phyloP scores from a whole-genome alignment of 2,329 filamentous ascomycete species.

The Cladosporium sp. region DNA sequence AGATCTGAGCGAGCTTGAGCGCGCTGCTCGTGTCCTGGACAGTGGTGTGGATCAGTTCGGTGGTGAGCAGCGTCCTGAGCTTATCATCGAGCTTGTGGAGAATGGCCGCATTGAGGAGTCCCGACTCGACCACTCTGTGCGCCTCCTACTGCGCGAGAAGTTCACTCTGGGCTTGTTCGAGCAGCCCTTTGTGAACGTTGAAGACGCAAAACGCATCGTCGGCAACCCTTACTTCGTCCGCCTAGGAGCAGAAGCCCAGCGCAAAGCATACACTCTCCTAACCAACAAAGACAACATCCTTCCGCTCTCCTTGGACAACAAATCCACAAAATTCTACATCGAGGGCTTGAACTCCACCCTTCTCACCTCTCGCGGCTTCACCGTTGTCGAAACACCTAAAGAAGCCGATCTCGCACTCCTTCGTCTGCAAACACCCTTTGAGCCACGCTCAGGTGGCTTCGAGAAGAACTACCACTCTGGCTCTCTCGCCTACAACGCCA shows the following conservation, averaged over 20 bases:
- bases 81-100: constrained; percentile 4
- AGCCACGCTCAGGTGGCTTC: constrained; percentile 35
- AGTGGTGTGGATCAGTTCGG: constrained; percentile 53
- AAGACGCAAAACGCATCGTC: constrained; percentile 39
- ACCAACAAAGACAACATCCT: constrained; percentile 34
- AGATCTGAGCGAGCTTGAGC: constrained; percentile 39
- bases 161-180: constrained; percentile 52
- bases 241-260: constrained; percentile 36
- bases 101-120: constrained; percentile 30
- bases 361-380: constrained; percentile 32
- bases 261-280: constrained; percentile 34
- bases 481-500: constrained; percentile 39
- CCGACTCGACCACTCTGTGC: constrained; percentile 45
- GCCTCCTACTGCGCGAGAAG: constrained; percentile 47
- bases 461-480: constrained; percentile 43
- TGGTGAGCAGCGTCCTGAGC: constrained; percentile 46
- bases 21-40: constrained; percentile 43
- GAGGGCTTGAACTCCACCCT: constrained; percentile 34
- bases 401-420: constrained; percentile 43
- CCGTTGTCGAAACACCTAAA: constrained; percentile 33
- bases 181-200: constrained; percentile 47
- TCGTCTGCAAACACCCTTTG: constrained; percentile 38
- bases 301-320: constrained; percentile 22
- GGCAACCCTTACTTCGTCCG: constrained; percentile 43
- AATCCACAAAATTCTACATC: constrained; percentile 31